These are phyloP conservation scores for Phytophthora palmivora DNA, from an alignment of 352 stramenopile species.

Conservation along the genomic window DNA sequence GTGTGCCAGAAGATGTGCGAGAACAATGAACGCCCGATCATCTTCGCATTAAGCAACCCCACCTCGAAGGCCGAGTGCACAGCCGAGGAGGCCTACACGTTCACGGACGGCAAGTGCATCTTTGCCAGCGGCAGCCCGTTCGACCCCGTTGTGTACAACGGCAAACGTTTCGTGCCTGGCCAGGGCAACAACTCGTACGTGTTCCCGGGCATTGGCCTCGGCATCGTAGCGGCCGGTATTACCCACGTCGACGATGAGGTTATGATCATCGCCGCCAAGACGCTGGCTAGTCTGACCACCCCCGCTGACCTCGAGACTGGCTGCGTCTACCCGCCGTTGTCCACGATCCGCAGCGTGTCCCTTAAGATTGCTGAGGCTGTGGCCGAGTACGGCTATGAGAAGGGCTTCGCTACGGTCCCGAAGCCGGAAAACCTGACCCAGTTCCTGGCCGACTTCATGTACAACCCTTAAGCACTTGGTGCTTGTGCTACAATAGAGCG, in stretches of 20 bases:
- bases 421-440: constrained; percentile 62
- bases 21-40: constrained; percentile 92
- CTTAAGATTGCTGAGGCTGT: constrained; percentile 93
- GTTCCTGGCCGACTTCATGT: constrained; percentile 68
- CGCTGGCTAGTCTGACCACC: constrained; percentile 76
- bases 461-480: constrained; percentile 68
- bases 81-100: constrained; percentile 96
- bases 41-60: constrained; percentile 97
- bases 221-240: constrained; percentile 87
- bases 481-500: constrained; percentile 25
- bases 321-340: constrained; percentile 94
- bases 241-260: constrained; percentile 84
- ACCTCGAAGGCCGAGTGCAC: constrained; percentile 97
- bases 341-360: constrained; percentile 93
- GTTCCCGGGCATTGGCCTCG: constrained; percentile 96
- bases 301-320: constrained; percentile 91
- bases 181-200: constrained; percentile 98
- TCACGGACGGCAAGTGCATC: constrained; percentile 95
- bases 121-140: constrained; percentile 97
- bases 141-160: constrained; percentile 92
- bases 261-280: constrained; percentile 85
- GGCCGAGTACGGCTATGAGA: constrained; percentile 78
- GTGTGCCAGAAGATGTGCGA: constrained; percentile 91
- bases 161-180: constrained; percentile 81
- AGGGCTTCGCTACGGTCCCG: constrained; percentile 63